phyloP scores from a whole-genome alignment of 371 early-diverging fungal genomes.

The Mucor racemosus region DNA sequence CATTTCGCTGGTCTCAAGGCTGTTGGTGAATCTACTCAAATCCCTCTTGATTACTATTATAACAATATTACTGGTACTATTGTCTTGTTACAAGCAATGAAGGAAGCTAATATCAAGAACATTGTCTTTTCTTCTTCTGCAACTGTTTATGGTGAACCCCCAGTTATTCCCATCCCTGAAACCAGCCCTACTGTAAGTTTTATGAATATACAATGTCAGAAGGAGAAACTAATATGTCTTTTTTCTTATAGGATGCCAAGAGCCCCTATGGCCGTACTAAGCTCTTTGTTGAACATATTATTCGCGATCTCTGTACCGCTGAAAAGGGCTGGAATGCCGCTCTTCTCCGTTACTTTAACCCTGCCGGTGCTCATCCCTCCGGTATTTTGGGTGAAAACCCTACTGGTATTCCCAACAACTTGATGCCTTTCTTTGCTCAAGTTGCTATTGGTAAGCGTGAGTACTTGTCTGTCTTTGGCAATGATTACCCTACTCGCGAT shows the following conservation, averaged over 20 bases:
- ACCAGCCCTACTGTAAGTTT: constrained; percentile 50
- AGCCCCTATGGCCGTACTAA: constrained; percentile 91
- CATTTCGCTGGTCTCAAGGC: constrained; percentile 87
- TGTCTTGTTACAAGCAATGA: constrained; percentile 68
- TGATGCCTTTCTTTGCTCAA: constrained; percentile 88
- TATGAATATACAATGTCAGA: background rate
- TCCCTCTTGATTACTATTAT: constrained; percentile 88
- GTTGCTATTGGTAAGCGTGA: constrained; percentile 80
- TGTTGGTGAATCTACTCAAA: constrained; percentile 80
- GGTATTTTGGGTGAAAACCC: constrained; percentile 91
- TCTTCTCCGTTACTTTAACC: constrained; percentile 90
- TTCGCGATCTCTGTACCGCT: constrained; percentile 73
- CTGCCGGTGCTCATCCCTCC: constrained; percentile 85
- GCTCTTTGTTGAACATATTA: constrained; percentile 80
- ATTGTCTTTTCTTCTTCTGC: constrained; percentile 86
- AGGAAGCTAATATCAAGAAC: constrained; percentile 61
- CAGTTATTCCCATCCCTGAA: constrained; percentile 60
- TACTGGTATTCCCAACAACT: constrained; percentile 81
- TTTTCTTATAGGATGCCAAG: constrained; percentile 55
- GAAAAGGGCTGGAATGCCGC: constrained; percentile 71
- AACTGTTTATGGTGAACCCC: constrained; percentile 71
- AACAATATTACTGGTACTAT: constrained; percentile 80
- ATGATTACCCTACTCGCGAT: constrained; percentile 86
- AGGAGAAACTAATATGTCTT: background rate
- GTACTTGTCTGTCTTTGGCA: constrained; percentile 78